phyloP scores from a whole-genome alignment of 2,329 filamentous ascomycete genomes.

The Cladosporium halotolerans region DNA sequence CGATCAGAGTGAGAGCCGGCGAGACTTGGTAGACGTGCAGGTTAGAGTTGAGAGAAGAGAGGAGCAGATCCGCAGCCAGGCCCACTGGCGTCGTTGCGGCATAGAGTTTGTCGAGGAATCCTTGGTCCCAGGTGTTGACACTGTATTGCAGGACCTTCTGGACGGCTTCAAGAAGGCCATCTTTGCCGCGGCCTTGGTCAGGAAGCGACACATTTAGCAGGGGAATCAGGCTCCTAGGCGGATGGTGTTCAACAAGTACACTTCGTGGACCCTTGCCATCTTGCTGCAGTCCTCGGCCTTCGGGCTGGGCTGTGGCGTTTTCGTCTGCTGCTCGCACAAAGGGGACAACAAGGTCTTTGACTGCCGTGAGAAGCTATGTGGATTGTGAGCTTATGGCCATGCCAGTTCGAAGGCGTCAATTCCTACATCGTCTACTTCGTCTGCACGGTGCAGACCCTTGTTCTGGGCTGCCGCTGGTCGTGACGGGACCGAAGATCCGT shows the following conservation, averaged over 20 bases:
- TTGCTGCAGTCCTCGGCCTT: constrained; percentile 53
- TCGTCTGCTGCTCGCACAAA: constrained; percentile 67
- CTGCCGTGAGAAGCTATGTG: constrained; percentile 58
- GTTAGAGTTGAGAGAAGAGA: constrained; percentile 87
- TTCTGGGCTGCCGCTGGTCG: constrained; percentile 12
- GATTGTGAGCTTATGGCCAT: constrained; percentile 7
- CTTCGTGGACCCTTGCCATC: constrained; percentile 53
- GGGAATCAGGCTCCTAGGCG: constrained; percentile 37
- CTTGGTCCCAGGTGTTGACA: constrained; percentile 98
- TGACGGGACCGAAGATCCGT: constrained; percentile 18
- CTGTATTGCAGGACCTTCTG: constrained; percentile 71
- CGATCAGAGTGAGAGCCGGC: constrained; percentile 77
- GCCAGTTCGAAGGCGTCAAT: neutral
- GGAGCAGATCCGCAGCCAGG: constrained; percentile 74
- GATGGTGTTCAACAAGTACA: constrained; percentile 39
- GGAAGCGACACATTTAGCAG: constrained; percentile 36
- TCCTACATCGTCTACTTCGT: constrained; percentile 32
- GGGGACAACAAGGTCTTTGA: constrained; percentile 62
- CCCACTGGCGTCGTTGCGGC: constrained; percentile 84
- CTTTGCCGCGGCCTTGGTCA: constrained; percentile 33
- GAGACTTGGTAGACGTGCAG: constrained; percentile 93
- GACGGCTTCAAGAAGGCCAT: constrained; percentile 46
- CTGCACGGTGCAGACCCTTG: constrained; percentile 24
- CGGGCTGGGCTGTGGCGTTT: constrained; percentile 48
- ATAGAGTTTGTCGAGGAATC: constrained; percentile 93